Percentiles rank a stretch among this genome's conserved stretches.
These are phyloP conservation scores for Persicaria maculosa DNA, from an alignment of 148 eudicot species.

Conservation along the genomic window DNA sequence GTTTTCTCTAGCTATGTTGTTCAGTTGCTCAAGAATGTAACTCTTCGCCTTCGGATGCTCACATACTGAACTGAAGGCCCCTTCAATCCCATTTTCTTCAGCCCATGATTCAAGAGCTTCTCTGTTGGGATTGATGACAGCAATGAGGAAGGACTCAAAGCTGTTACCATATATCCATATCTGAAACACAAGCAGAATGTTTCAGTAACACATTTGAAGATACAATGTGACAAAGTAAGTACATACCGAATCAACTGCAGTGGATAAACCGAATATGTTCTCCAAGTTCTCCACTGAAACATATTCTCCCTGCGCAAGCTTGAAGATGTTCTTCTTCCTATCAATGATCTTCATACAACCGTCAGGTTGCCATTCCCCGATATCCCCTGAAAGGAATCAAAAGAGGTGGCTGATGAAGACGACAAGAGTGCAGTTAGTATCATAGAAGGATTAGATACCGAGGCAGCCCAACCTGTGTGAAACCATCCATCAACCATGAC, in stretches of 20 bases:
- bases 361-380: conserved; percentile 92
- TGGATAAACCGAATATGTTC: conserved; percentile 48
- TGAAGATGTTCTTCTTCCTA: conserved; percentile 96
- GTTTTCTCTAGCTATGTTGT: conserved; percentile 50
- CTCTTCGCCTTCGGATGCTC: conserved; percentile 49
- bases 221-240: not conserved
- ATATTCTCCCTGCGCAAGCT: conserved; percentile 98
- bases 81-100: conserved; percentile 41
- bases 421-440: not conserved
- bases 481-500: conserved; percentile 81
- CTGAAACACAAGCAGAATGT: conserved; percentile 23
- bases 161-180: conserved; percentile 93
- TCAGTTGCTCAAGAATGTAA: conserved; percentile 51
- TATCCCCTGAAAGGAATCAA: conserved; percentile 46
- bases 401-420: not conserved
- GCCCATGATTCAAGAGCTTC: conserved; percentile 70
- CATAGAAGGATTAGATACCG: not conserved
- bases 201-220: not conserved
- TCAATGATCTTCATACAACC: conserved; percentile 94
- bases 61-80: conserved; percentile 53
- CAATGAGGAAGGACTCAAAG: conserved; percentile 79
- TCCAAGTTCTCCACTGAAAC: conserved; percentile 90
- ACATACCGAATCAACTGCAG: conserved; percentile 62
- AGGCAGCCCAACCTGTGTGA: conserved; percentile 50
- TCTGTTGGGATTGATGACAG: conserved; percentile 63